These are phyloP conservation scores for Rhizopus delemar DNA, from an alignment of 371 early-diverging fungal genomes.

Conservation along the genomic window DNA sequence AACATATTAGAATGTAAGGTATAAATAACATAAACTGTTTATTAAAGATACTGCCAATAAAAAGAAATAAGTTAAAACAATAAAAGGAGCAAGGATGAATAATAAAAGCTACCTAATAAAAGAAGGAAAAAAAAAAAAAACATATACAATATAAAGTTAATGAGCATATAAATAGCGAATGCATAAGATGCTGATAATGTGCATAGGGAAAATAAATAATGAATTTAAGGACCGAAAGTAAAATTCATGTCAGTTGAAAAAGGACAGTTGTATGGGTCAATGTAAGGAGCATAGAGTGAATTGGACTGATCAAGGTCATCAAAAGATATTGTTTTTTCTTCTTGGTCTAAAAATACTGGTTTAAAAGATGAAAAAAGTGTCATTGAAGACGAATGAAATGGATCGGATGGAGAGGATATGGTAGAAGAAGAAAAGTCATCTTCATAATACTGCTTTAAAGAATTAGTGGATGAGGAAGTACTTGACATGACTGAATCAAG, in stretches of 20 bases:
- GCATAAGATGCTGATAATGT: slow-evolving; percentile 14
- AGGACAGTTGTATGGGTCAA: background rate
- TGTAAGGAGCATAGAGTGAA: background rate
- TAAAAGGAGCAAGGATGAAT: background rate
- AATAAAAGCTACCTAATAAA: background rate
- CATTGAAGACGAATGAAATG: slow-evolving; percentile 18
- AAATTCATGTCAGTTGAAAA: slow-evolving; percentile 16
- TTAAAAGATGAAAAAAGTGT: slow-evolving; percentile 41
- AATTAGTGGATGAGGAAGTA: background rate
- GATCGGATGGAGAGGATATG: slow-evolving; percentile 35
- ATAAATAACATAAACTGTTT: too few species aligned
- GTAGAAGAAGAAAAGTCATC: slow-evolving; percentile 36
- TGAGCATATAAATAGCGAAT: too few species aligned
- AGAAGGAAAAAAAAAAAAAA: background rate
- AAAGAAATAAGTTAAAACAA: background rate
- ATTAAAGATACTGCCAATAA: background rate
- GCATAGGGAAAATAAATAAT: slow-evolving; percentile 7
- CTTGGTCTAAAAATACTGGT: slow-evolving; percentile 23
- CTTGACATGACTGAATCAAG: background rate
- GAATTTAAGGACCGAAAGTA: slow-evolving; percentile 23
- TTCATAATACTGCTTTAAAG: background rate
- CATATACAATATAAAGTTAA: background rate
- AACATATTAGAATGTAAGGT: too few species aligned
- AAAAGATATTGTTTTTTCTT: slow-evolving; percentile 7
- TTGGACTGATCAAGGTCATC: background rate